A percentile compares a stretch with the other conserved stretches of the same genome.
phyloP scores from a whole-genome alignment of 1,139 yeast species.

The Suhomyces ambrosiae region DNA sequence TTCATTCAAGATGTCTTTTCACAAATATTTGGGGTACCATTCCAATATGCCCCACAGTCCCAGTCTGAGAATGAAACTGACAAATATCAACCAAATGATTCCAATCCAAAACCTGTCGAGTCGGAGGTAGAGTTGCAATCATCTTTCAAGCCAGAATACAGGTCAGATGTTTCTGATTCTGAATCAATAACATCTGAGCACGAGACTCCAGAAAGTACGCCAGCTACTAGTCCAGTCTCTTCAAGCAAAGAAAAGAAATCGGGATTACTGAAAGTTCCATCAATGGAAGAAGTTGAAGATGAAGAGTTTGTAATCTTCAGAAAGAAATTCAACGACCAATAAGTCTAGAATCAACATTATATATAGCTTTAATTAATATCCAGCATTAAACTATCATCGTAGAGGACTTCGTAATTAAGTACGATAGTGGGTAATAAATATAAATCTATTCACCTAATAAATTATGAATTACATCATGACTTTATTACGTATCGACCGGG shows the following conservation, averaged over 20 bases:
- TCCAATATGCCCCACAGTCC: no score
- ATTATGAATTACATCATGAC: no score
- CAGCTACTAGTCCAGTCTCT: slow-evolving; percentile 18
- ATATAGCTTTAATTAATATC: no score
- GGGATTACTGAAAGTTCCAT: slow-evolving; percentile 27
- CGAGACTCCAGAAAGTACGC: slow-evolving; percentile 19
- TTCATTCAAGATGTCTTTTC: slow-evolving; percentile 10
- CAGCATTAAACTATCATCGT: no score
- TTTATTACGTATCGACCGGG: no score
- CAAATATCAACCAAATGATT: background rate
- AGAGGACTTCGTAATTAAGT: no score
- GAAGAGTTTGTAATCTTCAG: slow-evolving; percentile 47
- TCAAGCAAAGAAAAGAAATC: slow-evolving; percentile 11
- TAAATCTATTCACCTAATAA: no score
- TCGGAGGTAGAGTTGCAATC: slow-evolving; percentile 2
- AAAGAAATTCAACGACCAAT: slow-evolving; percentile 36
- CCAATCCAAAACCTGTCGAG: background rate
- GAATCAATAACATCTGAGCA: slow-evolving; percentile 29
- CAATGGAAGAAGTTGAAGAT: slow-evolving; percentile 47
- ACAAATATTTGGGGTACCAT: slow-evolving; percentile 10
- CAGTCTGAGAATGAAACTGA: no score
- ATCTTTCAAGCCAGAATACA: background rate
- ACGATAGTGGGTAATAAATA: no score
- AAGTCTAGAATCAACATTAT: no score
- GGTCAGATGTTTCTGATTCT: slow-evolving; percentile 19